Evolutionary conservation across 2,329 filamentous ascomycete species (phyloP).

Genomic region (Coniosporium tulheliwenetii): DNA sequence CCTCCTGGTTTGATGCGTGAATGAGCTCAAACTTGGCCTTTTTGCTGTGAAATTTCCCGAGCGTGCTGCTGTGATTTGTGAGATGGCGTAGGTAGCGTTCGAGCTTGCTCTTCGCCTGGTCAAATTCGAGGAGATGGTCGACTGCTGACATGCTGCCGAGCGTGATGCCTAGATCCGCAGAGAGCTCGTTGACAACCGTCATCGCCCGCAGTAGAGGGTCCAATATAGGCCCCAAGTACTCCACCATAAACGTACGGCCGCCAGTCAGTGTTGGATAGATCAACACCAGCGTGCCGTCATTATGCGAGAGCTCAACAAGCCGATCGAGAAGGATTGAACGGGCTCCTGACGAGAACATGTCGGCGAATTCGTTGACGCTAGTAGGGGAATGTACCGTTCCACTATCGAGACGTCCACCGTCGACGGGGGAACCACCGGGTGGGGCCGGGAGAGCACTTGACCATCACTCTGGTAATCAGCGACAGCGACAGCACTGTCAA

Average conservation of each 20-base stretch:
- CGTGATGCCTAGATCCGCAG: conserved; percentile 37
- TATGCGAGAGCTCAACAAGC: conserved; percentile 40
- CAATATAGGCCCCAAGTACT: conserved; percentile 44
- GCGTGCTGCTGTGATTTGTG: conserved; percentile 10
- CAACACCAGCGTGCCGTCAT: conserved; percentile 42
- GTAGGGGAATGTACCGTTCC: conserved; percentile 52
- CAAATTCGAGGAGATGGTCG: conserved; percentile 34
- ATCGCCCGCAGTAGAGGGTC: conserved; percentile 45
- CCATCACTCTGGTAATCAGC: conserved; percentile 41
- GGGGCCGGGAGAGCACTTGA: conserved; percentile 33
- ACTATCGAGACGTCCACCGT: conserved; percentile 45
- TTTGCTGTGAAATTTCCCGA: conserved; percentile 14
- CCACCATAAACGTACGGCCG: conserved; percentile 39
- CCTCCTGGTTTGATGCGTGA: conserved; percentile 34
- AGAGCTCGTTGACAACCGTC: conserved; percentile 41
- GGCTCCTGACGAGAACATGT: conserved; percentile 39
- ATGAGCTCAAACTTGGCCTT: conserved; percentile 24
- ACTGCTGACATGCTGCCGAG: conserved; percentile 40
- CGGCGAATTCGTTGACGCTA: conserved; percentile 39
- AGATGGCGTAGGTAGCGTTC: conserved; percentile 10
- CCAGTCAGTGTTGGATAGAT: conserved; percentile 46
- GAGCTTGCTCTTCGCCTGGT: conserved; percentile 14
- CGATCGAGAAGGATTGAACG: conserved; percentile 45
- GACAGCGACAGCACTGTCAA: conserved; percentile 45
- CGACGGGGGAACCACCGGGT: conserved; percentile 42